Conservation (phyloP, 1,139 yeast genomes). For the Protomyces macrosporus region DNA sequence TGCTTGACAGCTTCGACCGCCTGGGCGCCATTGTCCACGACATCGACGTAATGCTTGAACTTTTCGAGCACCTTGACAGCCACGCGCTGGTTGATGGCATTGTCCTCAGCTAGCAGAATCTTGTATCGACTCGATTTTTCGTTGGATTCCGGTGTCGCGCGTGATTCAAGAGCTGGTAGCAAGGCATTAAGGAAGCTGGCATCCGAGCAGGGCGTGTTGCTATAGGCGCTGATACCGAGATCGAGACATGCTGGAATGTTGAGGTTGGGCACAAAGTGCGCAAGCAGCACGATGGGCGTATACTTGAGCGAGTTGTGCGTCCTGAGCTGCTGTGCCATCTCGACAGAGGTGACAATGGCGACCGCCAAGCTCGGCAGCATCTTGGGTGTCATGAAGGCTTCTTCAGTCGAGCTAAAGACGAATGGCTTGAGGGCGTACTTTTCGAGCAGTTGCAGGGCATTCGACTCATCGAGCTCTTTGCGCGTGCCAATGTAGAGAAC, state of each 20-base stretch:
- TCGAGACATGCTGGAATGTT: slow-evolving; percentile 78
- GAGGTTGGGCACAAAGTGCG: slow-evolving; percentile 70
- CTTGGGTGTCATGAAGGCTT: slow-evolving; percentile 39
- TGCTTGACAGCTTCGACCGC: slow-evolving; percentile 13
- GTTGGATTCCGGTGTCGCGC: slow-evolving; percentile 72
- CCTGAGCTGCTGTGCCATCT: slow-evolving; percentile 65
- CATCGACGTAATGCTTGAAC: slow-evolving; percentile 12
- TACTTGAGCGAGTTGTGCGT: slow-evolving; percentile 68
- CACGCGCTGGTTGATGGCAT: slow-evolving; percentile 75
- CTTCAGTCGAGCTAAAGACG: slow-evolving; percentile 43
- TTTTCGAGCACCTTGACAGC: slow-evolving; percentile 62
- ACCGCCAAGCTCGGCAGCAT: slow-evolving; percentile 58
- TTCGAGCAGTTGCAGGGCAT: slow-evolving; percentile 46
- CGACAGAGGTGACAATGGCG: slow-evolving; percentile 73
- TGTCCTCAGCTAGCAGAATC: slow-evolving; percentile 78
- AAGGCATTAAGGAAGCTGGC: slow-evolving; percentile 76
- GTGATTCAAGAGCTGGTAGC: slow-evolving; percentile 75
- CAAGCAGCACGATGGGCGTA: slow-evolving; percentile 70
- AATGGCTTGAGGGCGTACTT: slow-evolving; percentile 43
- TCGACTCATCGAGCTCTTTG: slow-evolving; percentile 50
- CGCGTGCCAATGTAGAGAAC: slow-evolving; percentile 65
- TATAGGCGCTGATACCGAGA: slow-evolving; percentile 79
- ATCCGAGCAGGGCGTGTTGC: slow-evolving; percentile 78
- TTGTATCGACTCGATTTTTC: slow-evolving; percentile 73
- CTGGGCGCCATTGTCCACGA: slow-evolving; percentile 17